Conservation (phyloP, 768 basidiomycete species). For the Tricholoma sp. region DNA sequence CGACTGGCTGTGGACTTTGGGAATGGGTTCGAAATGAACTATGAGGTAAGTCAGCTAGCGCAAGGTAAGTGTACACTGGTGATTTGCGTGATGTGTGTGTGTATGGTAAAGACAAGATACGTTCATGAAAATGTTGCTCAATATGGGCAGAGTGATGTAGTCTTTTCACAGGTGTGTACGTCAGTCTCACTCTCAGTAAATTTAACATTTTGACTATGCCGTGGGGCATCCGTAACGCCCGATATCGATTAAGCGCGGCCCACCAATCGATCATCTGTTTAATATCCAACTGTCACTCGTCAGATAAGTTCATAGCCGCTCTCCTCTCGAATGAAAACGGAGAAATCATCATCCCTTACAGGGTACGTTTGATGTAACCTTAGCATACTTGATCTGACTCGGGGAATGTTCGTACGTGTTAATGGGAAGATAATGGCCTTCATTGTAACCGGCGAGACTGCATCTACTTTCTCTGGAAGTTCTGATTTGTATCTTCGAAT, state of each 20-base stretch:
- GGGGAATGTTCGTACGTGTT: slow-evolving; percentile 38
- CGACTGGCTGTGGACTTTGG: slow-evolving; percentile 87
- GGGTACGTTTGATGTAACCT: neutral
- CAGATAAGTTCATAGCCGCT: neutral
- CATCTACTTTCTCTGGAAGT: neutral
- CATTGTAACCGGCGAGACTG: neutral
- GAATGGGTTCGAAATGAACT: slow-evolving; percentile 58
- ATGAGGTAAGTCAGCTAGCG: neutral
- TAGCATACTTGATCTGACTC: slow-evolving; percentile 45
- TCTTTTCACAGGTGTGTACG: neutral
- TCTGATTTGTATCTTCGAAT: too few relatives aligned
- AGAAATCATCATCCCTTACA: neutral
- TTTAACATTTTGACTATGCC: slow-evolving; percentile 62
- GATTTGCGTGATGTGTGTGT: neutral
- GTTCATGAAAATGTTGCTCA: slow-evolving; percentile 38
- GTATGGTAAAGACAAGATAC: neutral
- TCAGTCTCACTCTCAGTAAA: neutral
- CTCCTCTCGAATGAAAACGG: slow-evolving; percentile 16
- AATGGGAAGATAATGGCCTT: neutral
- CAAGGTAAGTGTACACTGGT: slow-evolving; percentile 7
- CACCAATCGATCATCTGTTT: slow-evolving; percentile 47
- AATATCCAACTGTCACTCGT: slow-evolving; percentile 73
- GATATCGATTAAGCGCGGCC: neutral
- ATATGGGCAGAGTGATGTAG: slow-evolving; percentile 44
- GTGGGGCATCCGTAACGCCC: slow-evolving; percentile 32